Base-by-base conservation (phyloP, 768 basidiomycete genomes). In the Ramaria sp. region DNA sequence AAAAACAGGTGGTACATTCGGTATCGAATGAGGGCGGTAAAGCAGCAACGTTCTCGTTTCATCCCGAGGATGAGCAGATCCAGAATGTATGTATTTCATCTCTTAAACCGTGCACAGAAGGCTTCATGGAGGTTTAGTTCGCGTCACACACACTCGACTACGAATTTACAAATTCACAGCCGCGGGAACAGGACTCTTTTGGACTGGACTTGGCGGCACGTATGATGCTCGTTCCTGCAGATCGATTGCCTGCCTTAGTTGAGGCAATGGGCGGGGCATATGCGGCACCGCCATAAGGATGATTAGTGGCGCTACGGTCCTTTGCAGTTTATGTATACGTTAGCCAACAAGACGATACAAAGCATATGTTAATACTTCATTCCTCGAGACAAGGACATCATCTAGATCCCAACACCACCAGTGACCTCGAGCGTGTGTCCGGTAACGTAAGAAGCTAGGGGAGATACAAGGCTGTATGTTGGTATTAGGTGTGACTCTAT, bases 381-480 rank as follows among this genome's bases (percentile, higher is more conserved):
- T 12, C 10, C 7, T 27, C 19, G 24, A 3, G 48, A 49, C 48
- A 33, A 24, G 22, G 22, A 33, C 24, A 49, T 33, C 7, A 24
- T 43, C 69, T 68, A 88, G 55, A 90, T 89, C 38, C 87, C 87
- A 54, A 76, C 75, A 42, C 90, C 90, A 34, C 89, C 89, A 38
- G 89, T 91, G 20, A 88, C 86, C 68, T 90, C 88, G 54, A 91
- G 72, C 15, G 87, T 90, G 69, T 91, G 90, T 7, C 89, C 89
- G 47, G 78, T 81, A 54, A 92, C 83, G 65, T 87, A 92, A 3
- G 84, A 81, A 13, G 88, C 85, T 22, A 92, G 72, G 10, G 87
- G 87, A 13, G 86, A 88, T 0, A 81, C 81, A 60, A 91, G 74
- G 78, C 86, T 88, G 24, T 38, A 53, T 30, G 24, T 31, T 57